These are phyloP conservation scores for Ophiostoma fasciatum DNA, from an alignment of 2,329 filamentous ascomycete species.

Conservation along the genomic window DNA sequence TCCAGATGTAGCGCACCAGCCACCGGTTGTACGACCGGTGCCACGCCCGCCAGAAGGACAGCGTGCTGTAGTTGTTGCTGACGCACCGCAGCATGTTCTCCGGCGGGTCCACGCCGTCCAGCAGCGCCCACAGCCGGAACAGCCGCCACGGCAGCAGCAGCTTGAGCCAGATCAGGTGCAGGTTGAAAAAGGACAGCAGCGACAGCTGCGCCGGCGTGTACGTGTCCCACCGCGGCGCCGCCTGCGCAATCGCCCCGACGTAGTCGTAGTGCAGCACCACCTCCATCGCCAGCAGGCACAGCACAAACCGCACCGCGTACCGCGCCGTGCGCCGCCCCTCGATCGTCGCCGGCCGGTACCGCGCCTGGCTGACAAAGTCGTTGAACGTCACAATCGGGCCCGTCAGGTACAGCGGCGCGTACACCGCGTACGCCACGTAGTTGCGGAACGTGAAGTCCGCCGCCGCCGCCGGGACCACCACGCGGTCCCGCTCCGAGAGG, in stretches of 20 bases:
- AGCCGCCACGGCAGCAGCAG: constrained; percentile 94
- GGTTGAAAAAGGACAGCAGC: constrained; percentile 87
- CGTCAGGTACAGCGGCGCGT: constrained; percentile 82
- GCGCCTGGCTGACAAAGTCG: constrained; percentile 81
- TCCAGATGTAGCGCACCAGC: constrained; percentile 85
- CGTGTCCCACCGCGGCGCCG: constrained; percentile 60
- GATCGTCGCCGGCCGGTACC: constrained; percentile 58
- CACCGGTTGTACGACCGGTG: constrained; percentile 91
- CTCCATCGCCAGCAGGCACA: constrained; percentile 80
- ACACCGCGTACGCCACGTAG: constrained; percentile 79
- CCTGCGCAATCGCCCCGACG: constrained; percentile 79
- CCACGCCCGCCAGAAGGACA: constrained; percentile 93
- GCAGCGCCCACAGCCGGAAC: constrained; percentile 88
- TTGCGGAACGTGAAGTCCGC: constrained; percentile 68
- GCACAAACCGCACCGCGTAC: constrained; percentile 69
- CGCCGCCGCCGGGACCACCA: constrained; percentile 57
- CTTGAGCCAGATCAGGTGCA: constrained; percentile 96
- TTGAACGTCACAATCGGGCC: constrained; percentile 96
- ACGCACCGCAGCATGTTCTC: constrained; percentile 98
- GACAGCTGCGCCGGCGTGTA: constrained; percentile 81
- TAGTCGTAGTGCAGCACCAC: constrained; percentile 84
- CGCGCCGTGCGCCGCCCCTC: constrained; percentile 55
- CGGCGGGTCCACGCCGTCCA: constrained; percentile 84
- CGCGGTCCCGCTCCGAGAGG: constrained; percentile 77
- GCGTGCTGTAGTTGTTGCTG: constrained; percentile 81